A percentile compares a stretch with the other conserved stretches of the same genome.
These are phyloP conservation scores for Phytophthora idaei DNA, from an alignment of 352 stramenopile species.

Conservation along the genomic window DNA sequence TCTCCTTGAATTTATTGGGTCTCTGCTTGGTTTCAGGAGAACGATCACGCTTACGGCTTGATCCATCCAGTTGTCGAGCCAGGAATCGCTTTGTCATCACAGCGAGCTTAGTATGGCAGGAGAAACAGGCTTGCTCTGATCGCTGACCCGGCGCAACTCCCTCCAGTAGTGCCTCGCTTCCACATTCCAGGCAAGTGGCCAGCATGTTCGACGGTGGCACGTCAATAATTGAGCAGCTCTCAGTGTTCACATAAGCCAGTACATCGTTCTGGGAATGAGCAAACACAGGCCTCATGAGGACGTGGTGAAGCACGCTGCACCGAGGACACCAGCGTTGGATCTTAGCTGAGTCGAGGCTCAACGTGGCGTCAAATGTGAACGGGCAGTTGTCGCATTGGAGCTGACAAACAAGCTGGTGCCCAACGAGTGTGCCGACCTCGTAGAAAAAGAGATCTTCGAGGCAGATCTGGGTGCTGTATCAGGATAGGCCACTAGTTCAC, in stretches of 20 bases:
- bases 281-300: conserved; percentile 62
- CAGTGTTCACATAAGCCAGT: conserved; percentile 64
- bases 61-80: conserved; percentile 20
- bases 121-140: conserved; percentile 62
- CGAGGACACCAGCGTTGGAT: conserved; percentile 76
- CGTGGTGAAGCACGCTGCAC: conserved; percentile 64
- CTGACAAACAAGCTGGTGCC: conserved; percentile 59
- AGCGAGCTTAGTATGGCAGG: conserved; percentile 50
- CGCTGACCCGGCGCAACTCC: conserved; percentile 49
- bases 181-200: conserved; percentile 63
- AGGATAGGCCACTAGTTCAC: neutral
- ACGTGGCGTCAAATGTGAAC: conserved; percentile 56
- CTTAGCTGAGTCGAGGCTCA: conserved; percentile 45
- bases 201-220: conserved; percentile 66
- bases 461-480: conserved; percentile 39
- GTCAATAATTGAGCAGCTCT: conserved; percentile 58
- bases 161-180: conserved; percentile 55
- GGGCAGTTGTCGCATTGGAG: conserved; percentile 72
- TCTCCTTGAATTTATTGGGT: conserved; percentile 43
- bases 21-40: conserved; percentile 35
- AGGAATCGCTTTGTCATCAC: conserved; percentile 61
- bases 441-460: conserved; percentile 76
- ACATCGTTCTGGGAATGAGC: conserved; percentile 64
- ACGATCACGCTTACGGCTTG: conserved; percentile 7
- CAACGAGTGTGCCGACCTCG: conserved; percentile 65